A percentile compares a stretch with the other conserved stretches of the same genome.
phyloP scores from a whole-genome alignment of 1,284 basidiomycete species.

The Irpex sp. region DNA sequence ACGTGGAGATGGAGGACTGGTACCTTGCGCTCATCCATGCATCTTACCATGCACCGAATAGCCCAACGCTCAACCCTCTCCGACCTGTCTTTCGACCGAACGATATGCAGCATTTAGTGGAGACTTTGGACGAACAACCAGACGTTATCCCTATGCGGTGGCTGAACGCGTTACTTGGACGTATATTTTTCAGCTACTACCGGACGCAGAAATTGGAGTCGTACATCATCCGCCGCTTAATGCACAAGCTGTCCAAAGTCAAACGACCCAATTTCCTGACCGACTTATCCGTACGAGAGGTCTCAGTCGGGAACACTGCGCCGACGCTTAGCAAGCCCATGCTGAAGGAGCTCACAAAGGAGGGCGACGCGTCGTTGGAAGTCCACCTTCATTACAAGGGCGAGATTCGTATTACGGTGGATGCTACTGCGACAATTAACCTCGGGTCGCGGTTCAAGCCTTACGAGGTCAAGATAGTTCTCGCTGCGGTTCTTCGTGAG shows the following conservation, averaged over 20 bases:
- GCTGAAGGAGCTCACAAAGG: constrained; percentile 92
- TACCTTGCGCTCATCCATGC: constrained; percentile 84
- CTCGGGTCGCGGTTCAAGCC: constrained; percentile 82
- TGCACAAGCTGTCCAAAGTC: constrained; percentile 92
- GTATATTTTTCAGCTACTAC: constrained; percentile 91
- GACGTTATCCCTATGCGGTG: constrained; percentile 96
- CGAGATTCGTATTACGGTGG: constrained; percentile 84
- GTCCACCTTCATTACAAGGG: constrained; percentile 83
- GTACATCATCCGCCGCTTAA: constrained; percentile 84
- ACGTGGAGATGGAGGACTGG: constrained; percentile 94
- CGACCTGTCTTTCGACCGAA: constrained; percentile 65
- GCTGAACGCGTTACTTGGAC: constrained; percentile 92
- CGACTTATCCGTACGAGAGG: constrained; percentile 84
- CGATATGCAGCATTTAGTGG: constrained; percentile 85
- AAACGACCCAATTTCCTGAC: constrained; percentile 85
- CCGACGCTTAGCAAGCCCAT: constrained; percentile 92
- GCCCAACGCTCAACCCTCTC: constrained; percentile 52
- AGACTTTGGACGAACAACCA: constrained; percentile 85
- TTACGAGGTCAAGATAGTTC: constrained; percentile 84
- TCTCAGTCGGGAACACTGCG: constrained; percentile 82
- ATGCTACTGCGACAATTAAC: constrained; percentile 85
- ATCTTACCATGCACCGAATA: constrained; percentile 57
- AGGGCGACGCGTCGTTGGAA: constrained; percentile 90
- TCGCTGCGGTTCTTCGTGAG: constrained; percentile 84
- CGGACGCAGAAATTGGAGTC: constrained; percentile 78